phyloP scores from a whole-genome alignment of 768 basidiomycete species.

The Suillus spraguei region DNA sequence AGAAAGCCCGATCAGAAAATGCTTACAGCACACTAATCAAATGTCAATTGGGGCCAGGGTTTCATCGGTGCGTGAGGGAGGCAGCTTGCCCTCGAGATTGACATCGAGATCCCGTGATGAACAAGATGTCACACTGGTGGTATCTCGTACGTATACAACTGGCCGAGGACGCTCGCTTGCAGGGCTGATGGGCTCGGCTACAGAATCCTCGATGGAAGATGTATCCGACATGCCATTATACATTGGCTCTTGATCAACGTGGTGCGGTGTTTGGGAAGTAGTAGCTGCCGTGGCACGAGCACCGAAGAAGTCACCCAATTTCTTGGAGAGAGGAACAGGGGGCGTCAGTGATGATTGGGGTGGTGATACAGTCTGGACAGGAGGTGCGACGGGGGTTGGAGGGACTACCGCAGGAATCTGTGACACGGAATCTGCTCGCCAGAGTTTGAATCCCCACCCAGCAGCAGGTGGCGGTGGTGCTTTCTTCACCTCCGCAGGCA shows the following conservation, averaged over 20 bases:
- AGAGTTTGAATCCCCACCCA: constrained; percentile 74
- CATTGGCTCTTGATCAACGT: constrained; percentile 27
- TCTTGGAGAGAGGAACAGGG: constrained; percentile 56
- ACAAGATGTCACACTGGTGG: constrained; percentile 29
- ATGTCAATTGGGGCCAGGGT: constrained; percentile 30
- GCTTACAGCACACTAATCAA: constrained; percentile 19
- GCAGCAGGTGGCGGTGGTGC: constrained; percentile 29
- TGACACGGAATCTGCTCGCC: constrained; percentile 47
- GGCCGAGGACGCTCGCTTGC: constrained; percentile 29
- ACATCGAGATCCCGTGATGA: constrained; percentile 28
- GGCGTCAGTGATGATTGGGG: constrained; percentile 27
- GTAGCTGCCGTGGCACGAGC: constrained; percentile 48
- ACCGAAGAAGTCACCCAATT: constrained; percentile 73
- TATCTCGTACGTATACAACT: constrained; percentile 33
- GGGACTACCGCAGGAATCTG: constrained; percentile 28
- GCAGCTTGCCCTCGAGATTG: constrained; percentile 34
- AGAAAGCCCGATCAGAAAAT: constrained; percentile 1
- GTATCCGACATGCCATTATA: constrained; percentile 35
- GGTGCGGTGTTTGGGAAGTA: constrained; percentile 25
- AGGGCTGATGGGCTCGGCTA: constrained; percentile 37
- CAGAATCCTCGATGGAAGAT: constrained; percentile 39
- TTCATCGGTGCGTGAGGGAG: constrained; percentile 19
- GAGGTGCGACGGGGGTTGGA: constrained; percentile 16
- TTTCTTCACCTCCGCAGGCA: constrained; percentile 36
- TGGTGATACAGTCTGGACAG: constrained; percentile 21